Base-by-base conservation (phyloP, 352 stramenopile species). In the Thalassiosira livingstoniorum region DNA sequence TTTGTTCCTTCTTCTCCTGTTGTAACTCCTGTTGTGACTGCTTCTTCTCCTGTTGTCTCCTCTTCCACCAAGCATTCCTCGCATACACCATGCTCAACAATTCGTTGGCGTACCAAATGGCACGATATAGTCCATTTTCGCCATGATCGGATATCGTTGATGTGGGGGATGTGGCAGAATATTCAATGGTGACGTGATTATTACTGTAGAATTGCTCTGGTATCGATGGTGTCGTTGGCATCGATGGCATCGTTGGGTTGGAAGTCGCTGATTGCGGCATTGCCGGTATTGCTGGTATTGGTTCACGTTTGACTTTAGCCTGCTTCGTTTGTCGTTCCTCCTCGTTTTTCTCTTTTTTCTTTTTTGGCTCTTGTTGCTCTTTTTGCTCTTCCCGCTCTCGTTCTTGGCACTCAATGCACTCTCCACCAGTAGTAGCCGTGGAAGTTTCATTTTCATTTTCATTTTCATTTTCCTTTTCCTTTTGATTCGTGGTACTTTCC, bases 381-480 rank as follows among this genome's bases (percentile, higher is more conserved):
- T 23, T 70, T 37, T 13, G 29, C 15, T 64, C 34, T 57, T 64
- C 11, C 23, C 61, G 25, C 45, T 70, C 13, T 53, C 66, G 32
- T 45, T 87, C 67, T 64, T 80, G 57, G 45, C 80, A 87, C 78
- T 87, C 80, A 61, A 80, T 29, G 39, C 80, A 87, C 42, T 85
- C 68, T n/a, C 25, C 29, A 25, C 62, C 63, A 34, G 29, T 62
- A 37, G 21, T 32, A 25, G 55, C 37, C 15, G 42, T n/a, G 21
- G 13, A 23, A 25, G n/a, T 43, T 42, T 62, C 34, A 47, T 72
- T 70, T 7, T 39, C n/a, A 27, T 68, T n/a, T n/a, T n/a, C n/a
- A n/a, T n/a, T n/a, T n/a, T 39, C 25, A 54, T 29, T 7, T 67
- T 63, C n/a, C 37, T n/a, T 31, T 25, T 29, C 18, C 7, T 29